A percentile compares a stretch with the other conserved stretches of the same genome.
Evolutionary conservation across 768 basidiomycete genomes (phyloP).

Genomic region (Sistotremastrum suecicum): DNA sequence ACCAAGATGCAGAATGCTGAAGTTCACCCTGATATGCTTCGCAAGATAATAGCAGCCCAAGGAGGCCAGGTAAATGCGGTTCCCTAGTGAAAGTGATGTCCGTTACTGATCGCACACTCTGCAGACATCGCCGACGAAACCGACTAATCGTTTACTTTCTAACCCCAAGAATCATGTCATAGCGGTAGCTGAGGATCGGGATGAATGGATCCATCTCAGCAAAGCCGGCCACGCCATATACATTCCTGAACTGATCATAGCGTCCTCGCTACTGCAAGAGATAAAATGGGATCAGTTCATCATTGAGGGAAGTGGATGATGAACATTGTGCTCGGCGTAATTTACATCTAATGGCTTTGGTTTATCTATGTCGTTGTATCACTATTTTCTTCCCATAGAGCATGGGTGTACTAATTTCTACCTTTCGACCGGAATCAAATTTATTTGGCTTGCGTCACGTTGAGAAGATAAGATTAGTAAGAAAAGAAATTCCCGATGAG

Average conservation of each 20-base stretch:
- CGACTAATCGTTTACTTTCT: slow-evolving; percentile 41
- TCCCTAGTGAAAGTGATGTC: background rate
- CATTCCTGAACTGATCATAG: slow-evolving; percentile 52
- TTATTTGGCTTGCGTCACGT: too few relatives aligned
- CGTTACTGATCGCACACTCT: background rate
- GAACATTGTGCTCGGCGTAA: too few relatives aligned
- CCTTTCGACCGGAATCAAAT: too few relatives aligned
- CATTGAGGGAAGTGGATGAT: too few relatives aligned
- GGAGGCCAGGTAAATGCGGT: slow-evolving; percentile 51
- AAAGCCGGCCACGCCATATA: slow-evolving; percentile 44
- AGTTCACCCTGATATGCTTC: slow-evolving; percentile 33
- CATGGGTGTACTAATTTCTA: too few relatives aligned
- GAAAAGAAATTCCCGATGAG: too few relatives aligned
- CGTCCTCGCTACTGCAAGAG: slow-evolving; percentile 48
- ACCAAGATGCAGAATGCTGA: slow-evolving; percentile 52
- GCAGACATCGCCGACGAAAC: slow-evolving; percentile 31
- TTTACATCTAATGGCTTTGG: too few relatives aligned
- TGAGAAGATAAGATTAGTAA: too few relatives aligned
- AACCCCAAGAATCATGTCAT: slow-evolving; percentile 42
- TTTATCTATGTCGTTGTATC: too few relatives aligned
- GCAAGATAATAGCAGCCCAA: slow-evolving; percentile 50
- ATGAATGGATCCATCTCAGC: slow-evolving; percentile 52
- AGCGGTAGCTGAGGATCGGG: slow-evolving; percentile 47
- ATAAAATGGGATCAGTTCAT: slow-evolving; percentile 42
- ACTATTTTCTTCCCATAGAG: too few relatives aligned